Conservation (phyloP, 352 stramenopile genomes). For the Halophytophthora polymorphica region DNA sequence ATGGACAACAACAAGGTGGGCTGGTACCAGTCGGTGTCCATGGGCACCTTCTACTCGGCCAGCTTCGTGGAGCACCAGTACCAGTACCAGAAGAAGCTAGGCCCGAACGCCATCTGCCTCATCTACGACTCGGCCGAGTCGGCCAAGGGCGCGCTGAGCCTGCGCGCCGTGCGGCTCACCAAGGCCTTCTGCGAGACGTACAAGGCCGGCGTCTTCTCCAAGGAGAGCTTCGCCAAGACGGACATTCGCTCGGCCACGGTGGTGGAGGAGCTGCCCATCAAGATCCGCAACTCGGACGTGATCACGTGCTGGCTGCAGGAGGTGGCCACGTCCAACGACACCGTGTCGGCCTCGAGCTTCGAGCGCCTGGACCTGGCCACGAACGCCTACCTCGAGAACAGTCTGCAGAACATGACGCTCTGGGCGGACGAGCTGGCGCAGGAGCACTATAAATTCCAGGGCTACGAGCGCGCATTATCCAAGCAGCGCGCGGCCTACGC, state of each 20-base stretch:
- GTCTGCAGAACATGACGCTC: slow-evolving; percentile 97
- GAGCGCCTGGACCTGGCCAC: slow-evolving; percentile 95
- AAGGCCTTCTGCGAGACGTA: slow-evolving; percentile 92
- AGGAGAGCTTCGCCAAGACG: slow-evolving; percentile 81
- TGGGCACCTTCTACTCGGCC: slow-evolving; percentile 95
- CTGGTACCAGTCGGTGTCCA: slow-evolving; percentile 98
- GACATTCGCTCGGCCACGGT: slow-evolving; percentile 87
- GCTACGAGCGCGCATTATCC: slow-evolving; percentile 83
- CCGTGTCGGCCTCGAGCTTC: slow-evolving; percentile 81
- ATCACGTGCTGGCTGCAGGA: slow-evolving; percentile 94
- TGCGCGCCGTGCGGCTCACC: slow-evolving; percentile 96
- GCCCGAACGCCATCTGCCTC: slow-evolving; percentile 96
- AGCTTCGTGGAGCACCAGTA: slow-evolving; percentile 95
- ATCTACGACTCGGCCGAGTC: slow-evolving; percentile 98
- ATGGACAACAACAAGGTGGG: slow-evolving; percentile 99
- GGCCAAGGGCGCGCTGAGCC: slow-evolving; percentile 88
- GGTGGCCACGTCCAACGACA: slow-evolving; percentile 60
- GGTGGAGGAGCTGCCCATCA: slow-evolving; percentile 96
- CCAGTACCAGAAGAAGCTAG: slow-evolving; percentile 96
- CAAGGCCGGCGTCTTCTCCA: slow-evolving; percentile 81
- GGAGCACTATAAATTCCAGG: slow-evolving; percentile 94
- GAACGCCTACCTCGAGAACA: slow-evolving; percentile 96
- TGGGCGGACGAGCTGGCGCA: slow-evolving; percentile 97
- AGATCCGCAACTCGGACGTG: slow-evolving; percentile 94
- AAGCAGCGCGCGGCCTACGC: slow-evolving; percentile 83